phyloP scores from a whole-genome alignment of 2,329 filamentous ascomycete species.

The Aspergillus sp. region DNA sequence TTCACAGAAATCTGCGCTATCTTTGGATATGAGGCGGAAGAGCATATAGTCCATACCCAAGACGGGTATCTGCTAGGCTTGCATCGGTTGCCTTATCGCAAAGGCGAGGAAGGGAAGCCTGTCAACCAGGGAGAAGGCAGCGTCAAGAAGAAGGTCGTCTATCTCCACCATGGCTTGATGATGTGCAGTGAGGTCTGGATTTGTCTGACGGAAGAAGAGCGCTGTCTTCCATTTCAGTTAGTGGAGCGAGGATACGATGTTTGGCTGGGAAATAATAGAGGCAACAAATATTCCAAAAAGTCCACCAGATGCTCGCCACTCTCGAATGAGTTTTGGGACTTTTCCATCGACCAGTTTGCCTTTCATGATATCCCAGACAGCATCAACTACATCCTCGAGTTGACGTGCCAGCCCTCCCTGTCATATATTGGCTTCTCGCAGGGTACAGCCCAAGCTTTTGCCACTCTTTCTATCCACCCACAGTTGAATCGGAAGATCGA shows the following conservation, averaged over 20 bases:
- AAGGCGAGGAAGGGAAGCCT: constrained; percentile 76
- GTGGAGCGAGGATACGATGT: constrained; percentile 94
- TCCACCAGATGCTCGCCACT: constrained; percentile 76
- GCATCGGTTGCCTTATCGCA: constrained; percentile 82
- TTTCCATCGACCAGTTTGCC: constrained; percentile 97
- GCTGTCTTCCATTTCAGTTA: constrained; percentile 84
- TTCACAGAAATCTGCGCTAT: constrained; percentile 93
- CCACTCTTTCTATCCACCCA: constrained; percentile 88
- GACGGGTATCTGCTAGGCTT: constrained; percentile 93
- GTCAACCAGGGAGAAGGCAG: constrained; percentile 72
- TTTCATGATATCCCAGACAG: constrained; percentile 97
- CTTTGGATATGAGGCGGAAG: constrained; percentile 91
- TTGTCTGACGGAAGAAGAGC: constrained; percentile 81
- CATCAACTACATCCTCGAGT: constrained; percentile 86
- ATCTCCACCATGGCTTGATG: constrained; percentile 91
- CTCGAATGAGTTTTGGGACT: constrained; percentile 86
- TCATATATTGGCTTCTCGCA: constrained; percentile 98
- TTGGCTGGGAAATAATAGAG: constrained; percentile 96
- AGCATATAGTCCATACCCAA: constrained; percentile 91
- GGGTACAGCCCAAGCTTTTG: constrained; percentile 95
- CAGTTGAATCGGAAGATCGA: constrained; percentile 90
- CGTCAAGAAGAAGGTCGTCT: constrained; percentile 81
- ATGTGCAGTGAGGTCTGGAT: constrained; percentile 99
- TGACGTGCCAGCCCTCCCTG: constrained; percentile 79
- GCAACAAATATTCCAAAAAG: constrained; percentile 99